phyloP scores from a whole-genome alignment of 257 asterid species.

The Lycium barbarum region DNA sequence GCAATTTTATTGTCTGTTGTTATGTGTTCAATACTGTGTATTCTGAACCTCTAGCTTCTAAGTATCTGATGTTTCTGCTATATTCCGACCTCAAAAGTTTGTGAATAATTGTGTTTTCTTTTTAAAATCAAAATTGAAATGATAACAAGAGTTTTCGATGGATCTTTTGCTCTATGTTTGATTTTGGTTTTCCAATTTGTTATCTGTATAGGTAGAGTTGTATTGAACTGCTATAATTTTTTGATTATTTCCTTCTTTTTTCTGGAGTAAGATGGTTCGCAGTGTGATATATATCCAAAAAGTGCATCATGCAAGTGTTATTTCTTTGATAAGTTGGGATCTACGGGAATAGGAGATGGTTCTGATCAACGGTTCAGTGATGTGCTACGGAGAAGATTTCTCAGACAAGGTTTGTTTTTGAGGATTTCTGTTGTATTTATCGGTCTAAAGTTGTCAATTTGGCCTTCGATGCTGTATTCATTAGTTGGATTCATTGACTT shows the following conservation, averaged over 20 bases:
- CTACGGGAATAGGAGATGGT: slow-evolving; percentile 36
- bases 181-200: not conserved
- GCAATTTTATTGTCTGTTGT: not conserved
- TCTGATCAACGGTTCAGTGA: slow-evolving; percentile 56
- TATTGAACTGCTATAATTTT: not conserved
- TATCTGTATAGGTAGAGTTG: slow-evolving; percentile 2
- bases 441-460: slow-evolving; percentile 7
- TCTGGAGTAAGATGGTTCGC: slow-evolving; percentile 60
- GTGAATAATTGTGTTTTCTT: not conserved
- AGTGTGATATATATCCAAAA: slow-evolving; percentile 76
- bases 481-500: not conserved
- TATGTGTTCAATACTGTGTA: not conserved
- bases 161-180: not conserved
- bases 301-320: slow-evolving; percentile 84
- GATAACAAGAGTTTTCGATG: not conserved
- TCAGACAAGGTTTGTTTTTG: slow-evolving; percentile 74
- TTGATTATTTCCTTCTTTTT: not conserved
- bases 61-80: not conserved
- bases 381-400: slow-evolving; percentile 83
- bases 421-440: not conserved
- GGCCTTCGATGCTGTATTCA: not conserved
- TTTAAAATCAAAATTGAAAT: not conserved
- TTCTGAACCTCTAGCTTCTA: no score
- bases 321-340: slow-evolving; percentile 80
- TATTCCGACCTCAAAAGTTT: not conserved